A percentile compares a stretch with the other conserved stretches of the same genome.
Conservation (phyloP, 2,329 filamentous ascomycete genomes). For the Acrodontium crateriforme region DNA sequence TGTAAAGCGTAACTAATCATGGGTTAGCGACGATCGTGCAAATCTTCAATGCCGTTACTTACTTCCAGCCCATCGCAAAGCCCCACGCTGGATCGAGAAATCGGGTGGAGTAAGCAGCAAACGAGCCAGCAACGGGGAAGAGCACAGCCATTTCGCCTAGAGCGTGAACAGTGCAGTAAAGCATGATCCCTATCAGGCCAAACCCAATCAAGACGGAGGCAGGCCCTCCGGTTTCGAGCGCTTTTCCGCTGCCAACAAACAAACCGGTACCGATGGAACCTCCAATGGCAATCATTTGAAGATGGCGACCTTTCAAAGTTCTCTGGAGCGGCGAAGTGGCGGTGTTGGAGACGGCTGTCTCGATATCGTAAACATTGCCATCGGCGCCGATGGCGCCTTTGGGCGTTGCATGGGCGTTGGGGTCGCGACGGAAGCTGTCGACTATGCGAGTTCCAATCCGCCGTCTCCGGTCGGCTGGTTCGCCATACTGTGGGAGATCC, state of each 20-base stretch:
- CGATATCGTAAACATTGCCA: constrained; percentile 47
- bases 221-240: constrained; percentile 57
- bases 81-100: constrained; percentile 68
- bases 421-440: constrained; percentile 52
- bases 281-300: constrained; percentile 95
- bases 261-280: constrained; percentile 58
- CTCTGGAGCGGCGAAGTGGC: constrained; percentile 62
- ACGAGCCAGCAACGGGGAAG: constrained; percentile 84
- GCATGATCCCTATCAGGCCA: constrained; percentile 45
- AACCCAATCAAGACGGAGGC: constrained; percentile 70
- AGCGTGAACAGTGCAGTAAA: constrained; percentile 84
- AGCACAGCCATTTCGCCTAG: constrained; percentile 82
- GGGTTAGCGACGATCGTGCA: constrained; percentile 1
- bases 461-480: constrained; percentile 14
- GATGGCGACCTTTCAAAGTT: constrained; percentile 59
- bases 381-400: constrained; percentile 31
- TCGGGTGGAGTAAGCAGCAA: constrained; percentile 79
- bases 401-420: constrained; percentile 38
- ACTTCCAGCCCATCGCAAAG: constrained; percentile 17
- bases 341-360: constrained; percentile 47
- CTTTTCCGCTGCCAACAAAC: constrained; percentile 31
- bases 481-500: constrained; percentile 1
- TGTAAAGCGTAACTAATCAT: constrained; percentile 9
- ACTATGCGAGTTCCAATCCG: constrained; percentile 26
- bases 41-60: constrained; percentile 30